A percentile compares a stretch with the other conserved stretches of the same genome.
These are phyloP conservation scores for Lichtheimia corymbifera DNA, from an alignment of 371 early-diverging fungal genomes.

Conservation along the genomic window DNA sequence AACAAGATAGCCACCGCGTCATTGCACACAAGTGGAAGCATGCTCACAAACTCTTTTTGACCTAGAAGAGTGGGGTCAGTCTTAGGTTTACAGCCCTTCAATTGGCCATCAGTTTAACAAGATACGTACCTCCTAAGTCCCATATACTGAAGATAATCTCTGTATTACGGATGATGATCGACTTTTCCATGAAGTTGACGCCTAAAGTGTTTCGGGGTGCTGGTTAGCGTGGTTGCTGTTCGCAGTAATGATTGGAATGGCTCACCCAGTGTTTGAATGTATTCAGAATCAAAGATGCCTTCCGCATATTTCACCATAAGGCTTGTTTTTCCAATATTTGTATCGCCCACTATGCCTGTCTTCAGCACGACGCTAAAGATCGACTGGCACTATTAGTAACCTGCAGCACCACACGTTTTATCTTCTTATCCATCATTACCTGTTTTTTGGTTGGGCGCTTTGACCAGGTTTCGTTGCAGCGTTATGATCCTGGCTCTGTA, in stretches of 20 bases:
- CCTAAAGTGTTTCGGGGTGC: conserved; percentile 49
- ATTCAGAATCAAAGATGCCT: conserved; percentile 93
- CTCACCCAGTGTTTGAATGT: conserved; percentile 95
- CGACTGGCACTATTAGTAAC: no score
- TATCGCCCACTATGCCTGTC: conserved; percentile 98
- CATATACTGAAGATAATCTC: conserved; percentile 98
- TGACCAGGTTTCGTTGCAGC: no score
- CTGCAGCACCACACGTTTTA: no score
- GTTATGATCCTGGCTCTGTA: no score
- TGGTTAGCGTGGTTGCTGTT: not conserved
- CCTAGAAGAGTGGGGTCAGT: conserved; percentile 48
- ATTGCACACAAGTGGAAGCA: conserved; percentile 95
- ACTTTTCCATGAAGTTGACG: conserved; percentile 99
- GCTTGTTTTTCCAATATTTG: conserved; percentile 98
- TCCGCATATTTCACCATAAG: conserved; percentile 99
- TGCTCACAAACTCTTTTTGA: conserved; percentile 94
- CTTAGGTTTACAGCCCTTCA: conserved; percentile 5
- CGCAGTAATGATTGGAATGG: not conserved
- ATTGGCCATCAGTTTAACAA: conserved; percentile 5
- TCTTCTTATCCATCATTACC: no score
- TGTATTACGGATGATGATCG: conserved; percentile 85
- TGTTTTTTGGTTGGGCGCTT: no score
- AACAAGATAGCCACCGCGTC: conserved; percentile 95
- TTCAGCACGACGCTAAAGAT: conserved; percentile 74
- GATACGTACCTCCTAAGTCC: conserved; percentile 94